These are phyloP conservation scores for Hanseniaspora gamundiae DNA, from an alignment of 1,139 yeast genomes.

Conservation along the genomic window DNA sequence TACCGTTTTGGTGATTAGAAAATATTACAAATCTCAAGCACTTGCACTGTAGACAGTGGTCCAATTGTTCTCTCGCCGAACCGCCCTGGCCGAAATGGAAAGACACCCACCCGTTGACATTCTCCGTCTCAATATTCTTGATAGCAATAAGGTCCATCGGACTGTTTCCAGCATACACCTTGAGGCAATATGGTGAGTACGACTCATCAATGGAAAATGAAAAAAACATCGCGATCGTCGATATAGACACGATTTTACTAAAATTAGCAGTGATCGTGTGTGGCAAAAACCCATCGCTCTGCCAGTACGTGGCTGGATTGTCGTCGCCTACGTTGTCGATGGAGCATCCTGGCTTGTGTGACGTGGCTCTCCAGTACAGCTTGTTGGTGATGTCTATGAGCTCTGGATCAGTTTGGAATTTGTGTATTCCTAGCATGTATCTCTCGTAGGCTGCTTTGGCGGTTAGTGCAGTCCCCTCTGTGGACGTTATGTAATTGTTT, in stretches of 20 bases:
- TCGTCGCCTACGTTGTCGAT: constrained; percentile 62
- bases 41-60: constrained; percentile 53
- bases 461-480: neutral
- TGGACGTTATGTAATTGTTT: neutral
- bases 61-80: constrained; percentile 28
- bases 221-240: constrained; percentile 49
- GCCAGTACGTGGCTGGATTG: constrained; percentile 75
- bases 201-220: constrained; percentile 75
- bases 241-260: constrained; percentile 61
- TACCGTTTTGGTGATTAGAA: constrained; percentile 90
- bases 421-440: neutral
- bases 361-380: constrained; percentile 81
- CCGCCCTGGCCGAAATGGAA: constrained; percentile 53
- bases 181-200: constrained; percentile 73
- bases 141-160: constrained; percentile 76
- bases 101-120: constrained; percentile 83
- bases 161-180: constrained; percentile 72
- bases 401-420: neutral
- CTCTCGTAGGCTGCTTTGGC: constrained; percentile 1
- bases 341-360: constrained; percentile 63
- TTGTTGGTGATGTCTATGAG: constrained; percentile 59
- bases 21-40: constrained; percentile 56
- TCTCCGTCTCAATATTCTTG: constrained; percentile 47
- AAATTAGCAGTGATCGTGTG: constrained; percentile 75
- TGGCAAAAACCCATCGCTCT: constrained; percentile 91